phyloP scores from a whole-genome alignment of 208 protist species.

The Hexamita inflata region DNA sequence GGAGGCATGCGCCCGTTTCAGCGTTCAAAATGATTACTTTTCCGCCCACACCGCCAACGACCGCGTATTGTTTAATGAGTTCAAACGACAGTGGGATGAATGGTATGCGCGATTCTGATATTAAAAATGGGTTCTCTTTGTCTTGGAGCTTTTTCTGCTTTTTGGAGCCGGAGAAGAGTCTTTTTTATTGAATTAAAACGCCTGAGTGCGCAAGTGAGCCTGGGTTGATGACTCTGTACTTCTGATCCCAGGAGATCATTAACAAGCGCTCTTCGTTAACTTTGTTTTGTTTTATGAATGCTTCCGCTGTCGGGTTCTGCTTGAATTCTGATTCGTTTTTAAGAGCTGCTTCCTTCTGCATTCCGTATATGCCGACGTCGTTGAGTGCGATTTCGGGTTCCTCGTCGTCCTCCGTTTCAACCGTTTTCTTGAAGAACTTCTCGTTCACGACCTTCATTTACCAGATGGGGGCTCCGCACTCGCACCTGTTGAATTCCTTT shows the following conservation, averaged over 20 bases:
- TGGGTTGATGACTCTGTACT: conserved; percentile 5
- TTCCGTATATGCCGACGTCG: background rate
- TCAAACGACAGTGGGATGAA: conserved; percentile 7
- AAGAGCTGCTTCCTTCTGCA: background rate
- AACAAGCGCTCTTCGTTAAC: background rate
- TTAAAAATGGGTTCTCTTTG: background rate
- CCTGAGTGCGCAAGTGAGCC: too few species aligned
- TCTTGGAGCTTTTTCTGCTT: background rate
- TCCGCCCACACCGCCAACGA: conserved; percentile 10
- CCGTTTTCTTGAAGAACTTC: background rate
- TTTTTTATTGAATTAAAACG: too few species aligned
- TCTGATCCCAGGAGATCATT: background rate
- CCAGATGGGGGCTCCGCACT: conserved; percentile 8
- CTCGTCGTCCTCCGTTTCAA: background rate
- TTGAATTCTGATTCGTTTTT: background rate
- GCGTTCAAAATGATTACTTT: conserved; percentile 1
- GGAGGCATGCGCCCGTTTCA: background rate
- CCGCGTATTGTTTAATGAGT: background rate
- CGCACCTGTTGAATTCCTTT: background rate
- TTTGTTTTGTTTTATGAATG: background rate
- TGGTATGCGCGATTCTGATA: background rate
- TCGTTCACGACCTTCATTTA: background rate
- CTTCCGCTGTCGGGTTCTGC: background rate
- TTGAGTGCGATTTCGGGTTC: background rate
- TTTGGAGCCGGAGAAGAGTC: background rate